phyloP scores from a whole-genome alignment of 2,329 filamentous ascomycete genomes.

The Ploettnerulaceae sp. region DNA sequence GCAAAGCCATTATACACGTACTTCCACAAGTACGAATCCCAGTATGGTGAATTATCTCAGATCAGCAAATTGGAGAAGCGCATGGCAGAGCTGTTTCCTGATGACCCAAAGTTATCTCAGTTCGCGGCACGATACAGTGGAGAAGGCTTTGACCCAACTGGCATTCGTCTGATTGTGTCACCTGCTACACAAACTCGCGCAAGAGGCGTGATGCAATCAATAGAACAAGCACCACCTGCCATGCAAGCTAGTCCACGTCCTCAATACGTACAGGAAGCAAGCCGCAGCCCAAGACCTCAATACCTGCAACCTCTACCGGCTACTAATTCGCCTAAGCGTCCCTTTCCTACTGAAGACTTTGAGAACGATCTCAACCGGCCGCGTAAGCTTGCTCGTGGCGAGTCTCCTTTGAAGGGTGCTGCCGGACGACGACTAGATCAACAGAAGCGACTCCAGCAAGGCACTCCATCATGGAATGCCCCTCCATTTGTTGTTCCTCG shows the following conservation, averaged over 20 bases:
- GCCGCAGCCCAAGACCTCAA: conserved; percentile 33
- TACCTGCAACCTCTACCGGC: conserved; percentile 20
- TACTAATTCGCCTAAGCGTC: conserved; percentile 38
- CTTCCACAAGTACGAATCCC: conserved; percentile 92
- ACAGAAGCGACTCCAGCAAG: conserved; percentile 49
- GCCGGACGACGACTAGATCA: conserved; percentile 82
- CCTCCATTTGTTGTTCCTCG: conserved; percentile 66
- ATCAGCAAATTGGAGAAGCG: conserved; percentile 86
- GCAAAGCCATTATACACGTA: conserved; percentile 83
- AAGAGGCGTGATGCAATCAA: conserved; percentile 50
- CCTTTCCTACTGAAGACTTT: conserved; percentile 54
- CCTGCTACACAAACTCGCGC: conserved; percentile 71
- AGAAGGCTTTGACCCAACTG: conserved; percentile 74
- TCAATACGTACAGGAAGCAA: conserved; percentile 30
- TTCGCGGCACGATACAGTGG: conserved; percentile 74
- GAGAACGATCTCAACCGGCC: conserved; percentile 69
- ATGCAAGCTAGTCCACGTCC: conserved; percentile 36
- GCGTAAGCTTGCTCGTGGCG: conserved; percentile 82
- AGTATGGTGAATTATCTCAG: conserved; percentile 87
- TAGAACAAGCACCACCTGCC: conserved; percentile 45
- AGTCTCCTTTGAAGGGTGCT: conserved; percentile 86
- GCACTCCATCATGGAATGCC: conserved; percentile 33
- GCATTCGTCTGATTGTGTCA: conserved; percentile 78
- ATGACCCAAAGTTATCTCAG: conserved; percentile 69
- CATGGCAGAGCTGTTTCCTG: conserved; percentile 90